phyloP scores from a whole-genome alignment of 148 eudicot genomes.

The Chenopodium suecicum region DNA sequence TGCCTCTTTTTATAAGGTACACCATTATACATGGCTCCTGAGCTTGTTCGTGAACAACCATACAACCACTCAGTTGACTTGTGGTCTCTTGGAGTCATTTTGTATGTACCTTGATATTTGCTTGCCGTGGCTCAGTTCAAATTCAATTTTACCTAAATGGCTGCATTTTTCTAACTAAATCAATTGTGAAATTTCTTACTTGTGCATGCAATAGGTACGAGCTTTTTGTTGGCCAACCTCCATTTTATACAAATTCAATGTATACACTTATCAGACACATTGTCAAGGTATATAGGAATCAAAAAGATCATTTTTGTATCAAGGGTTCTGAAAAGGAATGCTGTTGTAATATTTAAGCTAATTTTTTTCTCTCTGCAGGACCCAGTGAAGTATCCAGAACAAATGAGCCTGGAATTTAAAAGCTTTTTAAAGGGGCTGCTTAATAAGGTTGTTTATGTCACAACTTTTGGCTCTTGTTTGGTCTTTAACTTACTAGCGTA shows the following conservation, averaged over 20 bases:
- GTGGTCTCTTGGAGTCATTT: slow-evolving; percentile 96
- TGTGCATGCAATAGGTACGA: slow-evolving; percentile 63
- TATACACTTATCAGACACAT: slow-evolving; percentile 86
- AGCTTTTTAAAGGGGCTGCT: slow-evolving; percentile 86
- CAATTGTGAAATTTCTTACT: slow-evolving; percentile 3
- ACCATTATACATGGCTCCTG: slow-evolving; percentile 98
- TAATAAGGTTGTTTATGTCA: slow-evolving; percentile 60
- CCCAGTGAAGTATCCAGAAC: slow-evolving; percentile 93
- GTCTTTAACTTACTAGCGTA: neutral
- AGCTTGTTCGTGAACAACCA: slow-evolving; percentile 93
- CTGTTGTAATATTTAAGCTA: neutral
- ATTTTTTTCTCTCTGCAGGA: slow-evolving; percentile 47
- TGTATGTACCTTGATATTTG: slow-evolving; percentile 49
- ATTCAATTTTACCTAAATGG: neutral
- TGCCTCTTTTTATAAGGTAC: slow-evolving; percentile 52
- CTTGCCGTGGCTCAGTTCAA: neutral
- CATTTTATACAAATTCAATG: slow-evolving; percentile 91
- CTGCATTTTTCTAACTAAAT: neutral
- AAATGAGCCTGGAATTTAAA: slow-evolving; percentile 73
- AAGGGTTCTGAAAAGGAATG: neutral
- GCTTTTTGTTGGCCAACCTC: slow-evolving; percentile 53
- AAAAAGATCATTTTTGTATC: neutral
- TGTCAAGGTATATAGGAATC: slow-evolving; percentile 55
- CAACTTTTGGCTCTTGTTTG: neutral
- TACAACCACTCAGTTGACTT: slow-evolving; percentile 98